phyloP scores from a whole-genome alignment of 2,329 filamentous ascomycete species.

The Daldinia sp. region DNA sequence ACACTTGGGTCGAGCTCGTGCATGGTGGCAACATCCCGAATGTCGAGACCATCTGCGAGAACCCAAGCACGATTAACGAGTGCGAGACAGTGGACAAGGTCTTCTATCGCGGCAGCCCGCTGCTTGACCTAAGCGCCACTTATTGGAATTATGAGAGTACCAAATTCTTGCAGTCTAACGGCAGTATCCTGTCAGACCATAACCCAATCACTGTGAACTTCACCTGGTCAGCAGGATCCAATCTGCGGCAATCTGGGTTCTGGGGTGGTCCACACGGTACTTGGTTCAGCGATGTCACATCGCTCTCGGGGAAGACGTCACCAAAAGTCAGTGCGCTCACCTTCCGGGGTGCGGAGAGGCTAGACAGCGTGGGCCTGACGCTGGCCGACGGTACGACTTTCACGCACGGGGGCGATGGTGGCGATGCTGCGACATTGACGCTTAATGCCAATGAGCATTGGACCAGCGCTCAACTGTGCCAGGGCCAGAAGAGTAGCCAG shows the following conservation, averaged over 20 bases:
- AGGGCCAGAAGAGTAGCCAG: constrained; percentile 58
- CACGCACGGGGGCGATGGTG: constrained; percentile 67
- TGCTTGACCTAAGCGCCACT: constrained; percentile 61
- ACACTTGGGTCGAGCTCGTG: constrained; percentile 70
- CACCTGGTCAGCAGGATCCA: constrained; percentile 56
- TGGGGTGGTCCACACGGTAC: constrained; percentile 62
- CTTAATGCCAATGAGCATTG: constrained; percentile 63
- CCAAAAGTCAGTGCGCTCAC: constrained; percentile 56
- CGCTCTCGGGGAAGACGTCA: constrained; percentile 52
- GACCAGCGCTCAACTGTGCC: constrained; percentile 62
- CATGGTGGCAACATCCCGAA: constrained; percentile 61
- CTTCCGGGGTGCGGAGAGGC: constrained; percentile 61
- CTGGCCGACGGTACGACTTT: constrained; percentile 63
- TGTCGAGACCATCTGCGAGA: constrained; percentile 64
- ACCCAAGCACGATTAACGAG: constrained; percentile 64
- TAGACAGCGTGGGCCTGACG: constrained; percentile 64
- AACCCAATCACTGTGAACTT: constrained; percentile 72
- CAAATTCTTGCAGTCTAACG: constrained; percentile 69
- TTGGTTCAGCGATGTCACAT: constrained; percentile 68
- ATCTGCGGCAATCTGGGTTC: constrained; percentile 59
- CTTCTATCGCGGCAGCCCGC: constrained; percentile 67
- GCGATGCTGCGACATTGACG: constrained; percentile 57
- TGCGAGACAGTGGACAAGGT: constrained; percentile 78
- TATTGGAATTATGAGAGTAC: constrained; percentile 66
- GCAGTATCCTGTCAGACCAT: constrained; percentile 71